Base-by-base conservation (phyloP, 306 rosid species). In the Crataegus laevigata region DNA sequence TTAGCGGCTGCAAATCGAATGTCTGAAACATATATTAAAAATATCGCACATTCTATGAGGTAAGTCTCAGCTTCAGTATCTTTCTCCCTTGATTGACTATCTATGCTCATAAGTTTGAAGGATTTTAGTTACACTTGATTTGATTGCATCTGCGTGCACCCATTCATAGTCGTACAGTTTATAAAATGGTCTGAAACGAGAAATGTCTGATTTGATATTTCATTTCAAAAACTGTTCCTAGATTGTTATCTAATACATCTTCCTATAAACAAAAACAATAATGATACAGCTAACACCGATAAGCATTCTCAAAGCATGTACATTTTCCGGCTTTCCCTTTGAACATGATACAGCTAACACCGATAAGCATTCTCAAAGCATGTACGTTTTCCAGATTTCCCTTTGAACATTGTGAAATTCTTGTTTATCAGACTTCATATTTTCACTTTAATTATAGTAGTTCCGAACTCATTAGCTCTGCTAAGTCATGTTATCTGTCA, bases 1-100 rank as follows among this genome's bases (percentile, higher is more conserved):
- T 84, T 66, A 63, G 68, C n/a, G 68, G 78, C 47, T 68, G 55
- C 52, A 73, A 68, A 66, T 77, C 83, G 25, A 69, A 72, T 30
- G 74, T 52, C 66, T 15, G 40, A 38, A 71, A 43, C 73, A 50
- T 42, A 38, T 43, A 17, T 25, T 26, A 42, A 38, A 57, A 62
- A 42, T 19, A n/a, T 42, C 54, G 55, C 62, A 55, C 73, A 42
- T 64, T 59, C 40, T 69, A 32, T 61, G 62, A 52, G 83, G 83
- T 75, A 83, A 50, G 11, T 29, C 76, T 66, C 45, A 10, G 36
- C 50, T 19, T 66, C 58, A 42, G 66, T 42, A 11, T 47, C 62
- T 71, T 34, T 72, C 77, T 58, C 24, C 28, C 38, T 14, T 66
- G 22, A 22, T 22, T 55, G 11, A 34, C 14, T 7, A 7, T 58